phyloP scores from a whole-genome alignment of 495 filamentous ascomycete genomes.

The Penicillium longicatenatum region DNA sequence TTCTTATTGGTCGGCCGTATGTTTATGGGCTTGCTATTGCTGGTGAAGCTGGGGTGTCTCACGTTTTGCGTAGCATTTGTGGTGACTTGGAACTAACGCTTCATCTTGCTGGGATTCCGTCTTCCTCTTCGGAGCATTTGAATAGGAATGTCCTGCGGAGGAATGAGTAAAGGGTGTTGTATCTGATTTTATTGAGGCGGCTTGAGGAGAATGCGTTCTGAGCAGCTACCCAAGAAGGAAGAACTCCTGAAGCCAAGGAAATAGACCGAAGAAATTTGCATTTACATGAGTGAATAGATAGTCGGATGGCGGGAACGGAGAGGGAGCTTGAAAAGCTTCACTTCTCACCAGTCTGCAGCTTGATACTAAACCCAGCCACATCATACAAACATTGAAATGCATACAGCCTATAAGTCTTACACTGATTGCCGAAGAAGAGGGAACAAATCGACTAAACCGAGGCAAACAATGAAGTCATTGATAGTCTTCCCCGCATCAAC shows the following conservation, averaged over 20 bases:
- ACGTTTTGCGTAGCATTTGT: conserved; percentile 27
- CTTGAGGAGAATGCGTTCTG: background rate
- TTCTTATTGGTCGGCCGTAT: conserved; percentile 49
- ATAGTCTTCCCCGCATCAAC: background rate
- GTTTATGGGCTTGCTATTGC: conserved; percentile 33
- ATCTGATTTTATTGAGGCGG: background rate
- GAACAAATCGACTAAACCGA: background rate
- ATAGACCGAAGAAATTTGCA: too few species aligned
- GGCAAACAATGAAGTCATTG: background rate
- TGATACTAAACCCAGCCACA: too few species aligned
- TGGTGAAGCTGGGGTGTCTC: conserved; percentile 27
- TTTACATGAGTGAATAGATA: too few species aligned
- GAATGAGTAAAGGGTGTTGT: background rate
- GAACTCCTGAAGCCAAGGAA: too few species aligned
- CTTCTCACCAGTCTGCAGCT: too few species aligned
- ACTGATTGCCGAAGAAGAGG: background rate
- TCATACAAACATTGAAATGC: too few species aligned
- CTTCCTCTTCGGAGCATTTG: background rate
- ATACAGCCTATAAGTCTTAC: too few species aligned
- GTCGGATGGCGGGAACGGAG: too few species aligned
- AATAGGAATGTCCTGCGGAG: background rate
- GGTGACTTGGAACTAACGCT: conserved; percentile 17
- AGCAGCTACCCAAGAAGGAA: too few species aligned
- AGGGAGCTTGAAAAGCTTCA: too few species aligned
- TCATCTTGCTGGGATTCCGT: conserved; percentile 10